These are phyloP conservation scores for Globisporangium acanthophoron DNA, from an alignment of 352 stramenopile genomes.

Conservation along the genomic window DNA sequence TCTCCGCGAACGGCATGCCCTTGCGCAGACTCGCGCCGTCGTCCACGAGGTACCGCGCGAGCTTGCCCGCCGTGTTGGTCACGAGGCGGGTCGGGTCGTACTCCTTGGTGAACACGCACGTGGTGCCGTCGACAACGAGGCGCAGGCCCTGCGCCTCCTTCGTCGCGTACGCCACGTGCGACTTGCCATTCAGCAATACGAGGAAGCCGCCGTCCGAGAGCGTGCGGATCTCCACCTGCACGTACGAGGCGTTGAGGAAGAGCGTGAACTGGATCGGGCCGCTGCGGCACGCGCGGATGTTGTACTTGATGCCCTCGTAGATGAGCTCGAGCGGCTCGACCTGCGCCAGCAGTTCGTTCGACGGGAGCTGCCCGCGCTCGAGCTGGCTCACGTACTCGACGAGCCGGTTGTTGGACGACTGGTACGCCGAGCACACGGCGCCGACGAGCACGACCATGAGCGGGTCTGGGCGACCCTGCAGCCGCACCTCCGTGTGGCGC, in stretches of 20 bases:
- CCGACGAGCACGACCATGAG: slow-evolving; percentile 87
- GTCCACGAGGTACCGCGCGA: slow-evolving; percentile 98
- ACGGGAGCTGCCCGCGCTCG: slow-evolving; percentile 90
- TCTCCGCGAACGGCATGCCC: slow-evolving; percentile 84
- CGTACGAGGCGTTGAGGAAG: slow-evolving; percentile 82
- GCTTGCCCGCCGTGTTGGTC: slow-evolving; percentile 97
- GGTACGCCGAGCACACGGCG: slow-evolving; percentile 79
- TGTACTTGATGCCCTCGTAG: slow-evolving; percentile 99
- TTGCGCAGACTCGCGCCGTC: slow-evolving; percentile 90
- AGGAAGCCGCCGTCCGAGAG: slow-evolving; percentile 98
- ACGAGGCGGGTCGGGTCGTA: slow-evolving; percentile 98
- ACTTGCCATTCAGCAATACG: slow-evolving; percentile 95
- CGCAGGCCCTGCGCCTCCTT: slow-evolving; percentile 87
- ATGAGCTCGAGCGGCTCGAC: slow-evolving; percentile 95
- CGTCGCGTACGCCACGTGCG: slow-evolving; percentile 96
- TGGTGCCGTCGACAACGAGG: slow-evolving; percentile 93
- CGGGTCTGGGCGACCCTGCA: slow-evolving; percentile 77
- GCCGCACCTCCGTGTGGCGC: slow-evolving; percentile 86
- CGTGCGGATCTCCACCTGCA: slow-evolving; percentile 92
- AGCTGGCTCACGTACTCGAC: slow-evolving; percentile 82
- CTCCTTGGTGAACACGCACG: slow-evolving; percentile 98
- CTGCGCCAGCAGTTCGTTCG: slow-evolving; percentile 82
- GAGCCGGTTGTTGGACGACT: slow-evolving; percentile 64
- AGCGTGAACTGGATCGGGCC: slow-evolving; percentile 91
- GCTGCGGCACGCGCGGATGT: slow-evolving; percentile 88